A percentile compares a stretch with the other conserved stretches of the same genome.
phyloP scores from a whole-genome alignment of 177 flowering plant species.

The Vitis hybrid region DNA sequence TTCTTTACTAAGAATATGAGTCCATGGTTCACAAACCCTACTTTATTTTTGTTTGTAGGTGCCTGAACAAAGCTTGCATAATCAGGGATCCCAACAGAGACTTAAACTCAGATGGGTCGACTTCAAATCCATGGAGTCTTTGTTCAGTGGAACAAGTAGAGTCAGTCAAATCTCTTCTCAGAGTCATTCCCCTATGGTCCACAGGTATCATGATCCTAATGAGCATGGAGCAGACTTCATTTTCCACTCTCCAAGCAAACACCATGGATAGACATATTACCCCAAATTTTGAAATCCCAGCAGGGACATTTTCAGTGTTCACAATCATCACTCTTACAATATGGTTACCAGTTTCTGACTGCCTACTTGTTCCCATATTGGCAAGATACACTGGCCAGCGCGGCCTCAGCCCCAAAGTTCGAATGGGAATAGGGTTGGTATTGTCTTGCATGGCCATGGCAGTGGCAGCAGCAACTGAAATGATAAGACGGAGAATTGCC shows the following conservation, averaged over 20 bases:
- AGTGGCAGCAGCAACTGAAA: constrained; percentile 25
- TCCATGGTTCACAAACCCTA: no score
- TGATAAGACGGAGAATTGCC: constrained; percentile 20
- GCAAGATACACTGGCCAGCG: constrained; percentile 23
- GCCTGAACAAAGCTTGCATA: constrained; percentile 48
- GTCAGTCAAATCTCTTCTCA: constrained; percentile 46
- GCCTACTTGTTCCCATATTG: constrained; percentile 26
- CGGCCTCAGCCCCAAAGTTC: constrained; percentile 12
- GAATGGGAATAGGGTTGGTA: constrained; percentile 43
- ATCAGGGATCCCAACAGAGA: constrained; percentile 20
- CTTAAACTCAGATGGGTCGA: constrained; percentile 19
- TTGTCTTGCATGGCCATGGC: constrained; percentile 20
- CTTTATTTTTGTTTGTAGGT: constrained; percentile 20
- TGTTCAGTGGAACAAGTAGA: constrained; percentile 61
- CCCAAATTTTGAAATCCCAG: constrained; percentile 37
- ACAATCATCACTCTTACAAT: constrained; percentile 12
- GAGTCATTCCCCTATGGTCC: constrained; percentile 49
- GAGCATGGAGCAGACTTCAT: constrained; percentile 22
- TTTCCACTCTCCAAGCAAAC: constrained; percentile 36
- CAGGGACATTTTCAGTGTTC: constrained; percentile 41
- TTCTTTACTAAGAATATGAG: no score
- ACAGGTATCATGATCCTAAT: constrained; percentile 32
- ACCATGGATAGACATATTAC: constrained; percentile 50
- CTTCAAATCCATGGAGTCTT: constrained; percentile 40
- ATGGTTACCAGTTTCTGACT: constrained; percentile 35